Base-by-base conservation (phyloP, 139 green algal genomes). In the Coelastrella sp. region DNA sequence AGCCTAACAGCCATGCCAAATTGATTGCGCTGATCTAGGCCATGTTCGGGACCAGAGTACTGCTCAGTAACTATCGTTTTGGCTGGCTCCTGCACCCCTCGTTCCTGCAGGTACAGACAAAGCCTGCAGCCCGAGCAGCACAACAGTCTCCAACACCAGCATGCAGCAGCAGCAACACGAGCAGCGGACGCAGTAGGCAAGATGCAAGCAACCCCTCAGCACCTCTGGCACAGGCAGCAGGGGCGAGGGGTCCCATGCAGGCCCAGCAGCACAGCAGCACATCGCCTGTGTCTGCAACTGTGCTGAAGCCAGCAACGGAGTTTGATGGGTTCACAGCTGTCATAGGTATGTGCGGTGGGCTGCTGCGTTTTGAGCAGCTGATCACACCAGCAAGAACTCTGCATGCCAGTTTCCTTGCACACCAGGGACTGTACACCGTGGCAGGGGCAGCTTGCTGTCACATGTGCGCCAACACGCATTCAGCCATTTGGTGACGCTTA, bases 241-340 rank as follows among this genome's bases (percentile, higher is more conserved):
- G 58, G 74, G 73, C 13, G n/a, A n/a, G 23, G 23, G 19, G 73
- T 23, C 17, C 5, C 71, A 80, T 60, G 60, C 68, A 17, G 71
- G 65, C 14, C 68, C 73, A 58, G 54, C n/a, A 22, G 57, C 23
- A 54, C 85, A 84, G 71, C 84, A 73, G 16, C 54, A 19, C 11
- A 19, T 23, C 22, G 17, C 7, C 79, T 11, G 79, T 14, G 59
- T 56, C 32, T 47, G 61, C 81, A 87, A 19, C 80, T 20, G 17
- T 58, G 71, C 20, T 89, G 56, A 71, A 89, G 59, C 85, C 73
- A 54, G 85, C 85, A 57, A 84, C 85, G 17, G 85, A 90, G 73
- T 90, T 90, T 59, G 54, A 11, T 23, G 58, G 58, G 2, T 90
- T 84, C 73, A 83, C 73, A 17, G 85, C 85, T 23, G 85, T 90